Percentiles rank a stretch among this genome's conserved stretches.
Conservation (phyloP, 257 asterid genomes). For the Striga asiatica region DNA sequence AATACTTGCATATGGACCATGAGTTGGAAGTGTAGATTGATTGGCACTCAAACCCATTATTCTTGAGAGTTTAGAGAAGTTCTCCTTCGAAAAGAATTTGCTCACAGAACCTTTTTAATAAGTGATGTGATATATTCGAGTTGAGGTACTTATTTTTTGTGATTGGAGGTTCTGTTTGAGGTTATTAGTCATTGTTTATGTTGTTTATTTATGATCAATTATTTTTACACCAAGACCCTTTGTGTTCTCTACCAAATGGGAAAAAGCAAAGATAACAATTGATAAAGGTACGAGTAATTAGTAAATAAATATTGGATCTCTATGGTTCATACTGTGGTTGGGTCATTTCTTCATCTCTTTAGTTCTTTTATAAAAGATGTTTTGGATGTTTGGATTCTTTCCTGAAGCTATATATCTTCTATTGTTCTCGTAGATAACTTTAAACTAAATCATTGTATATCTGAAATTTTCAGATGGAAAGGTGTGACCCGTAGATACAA, state of each 20-base stretch:
- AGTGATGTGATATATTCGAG: background rate
- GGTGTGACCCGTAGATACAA: conserved; percentile 44
- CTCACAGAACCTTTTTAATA: background rate
- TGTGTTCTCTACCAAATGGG: background rate
- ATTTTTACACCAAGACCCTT: background rate
- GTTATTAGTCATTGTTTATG: background rate
- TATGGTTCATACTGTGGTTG: background rate
- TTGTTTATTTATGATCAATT: too few relatives aligned
- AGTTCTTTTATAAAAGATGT: background rate
- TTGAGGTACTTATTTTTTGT: background rate
- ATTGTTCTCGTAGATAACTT: background rate
- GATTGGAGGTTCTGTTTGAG: background rate
- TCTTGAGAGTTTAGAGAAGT: background rate
- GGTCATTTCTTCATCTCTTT: background rate
- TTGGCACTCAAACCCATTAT: background rate
- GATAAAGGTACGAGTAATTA: background rate
- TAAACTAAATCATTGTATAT: background rate
- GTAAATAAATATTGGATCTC: background rate
- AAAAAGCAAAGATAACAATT: too few relatives aligned
- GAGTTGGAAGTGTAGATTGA: background rate
- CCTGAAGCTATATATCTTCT: background rate
- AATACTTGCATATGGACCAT: too few relatives aligned
- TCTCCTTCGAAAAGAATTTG: background rate
- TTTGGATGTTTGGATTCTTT: background rate
- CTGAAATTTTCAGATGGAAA: conserved; percentile 53